Evolutionary conservation across 2,329 filamentous ascomycete species (phyloP).

Genomic region (Aureobasidium sp.): DNA sequence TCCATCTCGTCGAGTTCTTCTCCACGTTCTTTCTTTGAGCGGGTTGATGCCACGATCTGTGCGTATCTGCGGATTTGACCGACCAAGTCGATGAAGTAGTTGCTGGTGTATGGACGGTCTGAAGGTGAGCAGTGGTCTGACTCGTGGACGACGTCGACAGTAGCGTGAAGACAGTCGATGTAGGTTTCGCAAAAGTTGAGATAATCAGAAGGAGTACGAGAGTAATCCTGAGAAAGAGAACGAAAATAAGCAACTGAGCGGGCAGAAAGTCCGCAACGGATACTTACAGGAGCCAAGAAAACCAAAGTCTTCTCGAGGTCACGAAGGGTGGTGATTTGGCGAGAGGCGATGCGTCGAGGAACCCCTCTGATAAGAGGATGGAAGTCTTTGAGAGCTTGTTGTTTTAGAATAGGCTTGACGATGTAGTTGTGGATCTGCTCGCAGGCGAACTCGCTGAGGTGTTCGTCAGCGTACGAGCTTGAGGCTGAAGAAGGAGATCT

Average conservation of each 20-base stretch:
- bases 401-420: constrained; percentile 66
- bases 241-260: constrained; percentile 60
- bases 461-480: constrained; percentile 40
- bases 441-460: constrained; percentile 60
- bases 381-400: constrained; percentile 67
- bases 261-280: constrained; percentile 34
- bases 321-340: constrained; percentile 81
- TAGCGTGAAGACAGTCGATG: constrained; percentile 82
- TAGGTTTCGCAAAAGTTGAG: constrained; percentile 84
- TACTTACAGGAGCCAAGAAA: constrained; percentile 89
- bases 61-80: constrained; percentile 79
- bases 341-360: constrained; percentile 68
- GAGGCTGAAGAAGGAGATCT: background rate
- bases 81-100: constrained; percentile 93
- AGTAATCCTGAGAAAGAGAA: constrained; percentile 61
- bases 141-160: constrained; percentile 76
- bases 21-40: constrained; percentile 54
- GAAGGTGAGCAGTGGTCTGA: constrained; percentile 74
- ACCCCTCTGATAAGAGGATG: constrained; percentile 70
- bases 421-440: constrained; percentile 74
- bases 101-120: constrained; percentile 88
- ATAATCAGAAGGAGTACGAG: constrained; percentile 62
- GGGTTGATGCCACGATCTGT: constrained; percentile 66
- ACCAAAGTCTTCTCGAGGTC: constrained; percentile 92
- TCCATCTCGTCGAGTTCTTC: constrained; percentile 44